A percentile compares a stretch with the other conserved stretches of the same genome.
Conservation (phyloP, 2,329 filamentous ascomycete genomes). For the Calonectria fujianensis region DNA sequence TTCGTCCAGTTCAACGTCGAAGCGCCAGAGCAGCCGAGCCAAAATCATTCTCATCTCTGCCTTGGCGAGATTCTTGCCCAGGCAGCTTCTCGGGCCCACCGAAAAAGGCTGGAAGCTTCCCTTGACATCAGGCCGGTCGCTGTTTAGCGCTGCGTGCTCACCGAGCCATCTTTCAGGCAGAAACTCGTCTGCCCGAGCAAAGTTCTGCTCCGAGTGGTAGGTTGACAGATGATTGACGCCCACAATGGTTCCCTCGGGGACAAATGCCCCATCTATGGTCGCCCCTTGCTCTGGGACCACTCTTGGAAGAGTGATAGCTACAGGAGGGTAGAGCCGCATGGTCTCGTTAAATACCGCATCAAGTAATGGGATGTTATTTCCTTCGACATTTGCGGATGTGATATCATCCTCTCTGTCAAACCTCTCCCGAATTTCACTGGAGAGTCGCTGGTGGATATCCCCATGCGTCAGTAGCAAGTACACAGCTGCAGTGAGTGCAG, state of each 20-base stretch:
- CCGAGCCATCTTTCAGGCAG: constrained; percentile 44
- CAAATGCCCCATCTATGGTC: constrained; percentile 43
- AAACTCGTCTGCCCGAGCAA: constrained; percentile 35
- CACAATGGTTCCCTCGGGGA: constrained; percentile 44
- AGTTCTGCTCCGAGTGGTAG: constrained; percentile 42
- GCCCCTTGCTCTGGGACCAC: constrained; percentile 40
- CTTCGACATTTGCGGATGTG: constrained; percentile 17
- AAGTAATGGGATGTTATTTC: constrained; percentile 37
- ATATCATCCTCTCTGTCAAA: constrained; percentile 40
- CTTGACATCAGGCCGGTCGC: constrained; percentile 24
- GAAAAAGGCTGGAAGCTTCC: constrained; percentile 48
- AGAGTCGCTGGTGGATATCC: constrained; percentile 29
- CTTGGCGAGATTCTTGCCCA: constrained; percentile 47
- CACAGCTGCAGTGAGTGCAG: constrained; percentile 38
- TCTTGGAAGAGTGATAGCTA: constrained; percentile 45
- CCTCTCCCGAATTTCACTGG: constrained; percentile 9
- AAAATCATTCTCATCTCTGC: constrained; percentile 48
- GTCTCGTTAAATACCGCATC: constrained; percentile 46
- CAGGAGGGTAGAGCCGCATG: constrained; percentile 48
- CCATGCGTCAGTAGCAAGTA: constrained; percentile 40
- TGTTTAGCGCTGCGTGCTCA: not conserved
- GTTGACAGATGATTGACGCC: constrained; percentile 46
- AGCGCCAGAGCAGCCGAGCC: constrained; percentile 45
- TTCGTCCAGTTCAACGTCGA: constrained; percentile 43
- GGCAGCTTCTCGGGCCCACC: constrained; percentile 43